Evolutionary conservation across 2,329 filamentous ascomycete species (phyloP).

Genomic region (Remersonia thermophila): DNA sequence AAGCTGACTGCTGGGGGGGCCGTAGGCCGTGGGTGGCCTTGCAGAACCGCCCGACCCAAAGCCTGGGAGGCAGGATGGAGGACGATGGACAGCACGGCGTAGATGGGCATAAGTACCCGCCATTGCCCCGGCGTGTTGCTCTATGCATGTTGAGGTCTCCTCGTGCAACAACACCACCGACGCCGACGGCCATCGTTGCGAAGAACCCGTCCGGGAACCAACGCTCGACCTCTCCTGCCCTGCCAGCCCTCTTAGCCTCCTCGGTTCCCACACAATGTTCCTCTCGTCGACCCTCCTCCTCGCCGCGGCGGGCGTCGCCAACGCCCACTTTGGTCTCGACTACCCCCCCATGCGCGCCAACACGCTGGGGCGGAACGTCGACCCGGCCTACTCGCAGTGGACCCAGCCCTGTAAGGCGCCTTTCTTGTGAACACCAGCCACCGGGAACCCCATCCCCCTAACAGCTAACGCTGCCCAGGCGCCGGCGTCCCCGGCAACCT

Average conservation of each 20-base stretch:
- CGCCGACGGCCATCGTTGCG: no score
- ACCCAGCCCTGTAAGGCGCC: conserved; percentile 38
- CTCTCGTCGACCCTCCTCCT: conserved; percentile 23
- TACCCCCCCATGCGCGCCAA: conserved; percentile 39
- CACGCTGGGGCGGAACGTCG: conserved; percentile 28
- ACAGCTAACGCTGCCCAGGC: conserved; percentile 25
- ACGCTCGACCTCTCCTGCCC: not conserved
- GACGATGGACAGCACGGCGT: not conserved
- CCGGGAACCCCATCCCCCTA: not conserved
- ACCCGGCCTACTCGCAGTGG: conserved; percentile 34
- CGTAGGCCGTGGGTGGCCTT: not conserved
- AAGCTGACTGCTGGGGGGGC: conserved; percentile 6
- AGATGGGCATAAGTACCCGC: no score
- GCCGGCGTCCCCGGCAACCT: conserved; percentile 32
- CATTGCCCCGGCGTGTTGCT: no score
- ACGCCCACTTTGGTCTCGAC: conserved; percentile 36
- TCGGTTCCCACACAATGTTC: conserved; percentile 18
- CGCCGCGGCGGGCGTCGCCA: conserved; percentile 25
- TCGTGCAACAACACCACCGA: no score
- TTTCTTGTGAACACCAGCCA: conserved; percentile 12
- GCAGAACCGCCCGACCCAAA: not conserved
- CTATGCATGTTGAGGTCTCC: no score
- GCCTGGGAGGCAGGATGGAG: not conserved
- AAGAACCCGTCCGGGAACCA: no score
- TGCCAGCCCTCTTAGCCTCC: no score